Percentiles rank a stretch among this genome's conserved stretches.
phyloP scores from a whole-genome alignment of 352 stramenopile genomes.

The Pythium brachiatum region DNA sequence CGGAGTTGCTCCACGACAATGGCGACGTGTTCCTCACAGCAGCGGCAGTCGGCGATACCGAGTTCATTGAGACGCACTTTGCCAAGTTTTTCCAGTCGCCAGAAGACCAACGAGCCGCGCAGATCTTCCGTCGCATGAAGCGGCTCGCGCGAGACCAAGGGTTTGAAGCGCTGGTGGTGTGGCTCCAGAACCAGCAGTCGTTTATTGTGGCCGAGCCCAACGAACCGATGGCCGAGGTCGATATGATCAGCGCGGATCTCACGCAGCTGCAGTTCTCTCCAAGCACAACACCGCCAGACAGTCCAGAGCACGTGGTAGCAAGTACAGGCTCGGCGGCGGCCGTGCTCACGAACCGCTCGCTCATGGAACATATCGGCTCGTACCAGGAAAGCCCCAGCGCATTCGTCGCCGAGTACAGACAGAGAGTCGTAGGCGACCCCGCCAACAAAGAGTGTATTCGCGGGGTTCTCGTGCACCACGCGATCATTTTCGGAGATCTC shows the following conservation, averaged over 20 bases:
- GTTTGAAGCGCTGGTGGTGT: background rate
- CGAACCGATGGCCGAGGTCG: background rate
- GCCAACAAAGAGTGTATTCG: background rate
- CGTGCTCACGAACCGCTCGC: slow-evolving; percentile 1
- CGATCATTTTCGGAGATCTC: slow-evolving; percentile 11
- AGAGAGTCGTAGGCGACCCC: background rate
- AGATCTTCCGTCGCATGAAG: background rate
- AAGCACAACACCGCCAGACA: background rate
- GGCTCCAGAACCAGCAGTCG: background rate
- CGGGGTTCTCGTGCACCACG: background rate
- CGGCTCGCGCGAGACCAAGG: background rate
- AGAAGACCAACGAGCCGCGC: background rate
- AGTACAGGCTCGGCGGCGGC: background rate
- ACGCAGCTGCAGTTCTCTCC: background rate
- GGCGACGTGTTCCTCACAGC: slow-evolving; percentile 3
- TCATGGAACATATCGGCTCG: background rate
- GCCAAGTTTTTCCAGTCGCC: background rate
- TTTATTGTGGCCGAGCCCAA: background rate
- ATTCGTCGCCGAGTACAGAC: background rate
- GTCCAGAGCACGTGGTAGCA: background rate
- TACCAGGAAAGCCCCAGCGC: background rate
- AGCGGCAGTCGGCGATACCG: background rate
- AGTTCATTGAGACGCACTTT: background rate
- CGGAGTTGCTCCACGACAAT: background rate
- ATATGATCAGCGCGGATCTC: background rate